Evolutionary conservation across 306 rosid species (phyloP).

Genomic region (Aeschynomene evenia): DNA sequence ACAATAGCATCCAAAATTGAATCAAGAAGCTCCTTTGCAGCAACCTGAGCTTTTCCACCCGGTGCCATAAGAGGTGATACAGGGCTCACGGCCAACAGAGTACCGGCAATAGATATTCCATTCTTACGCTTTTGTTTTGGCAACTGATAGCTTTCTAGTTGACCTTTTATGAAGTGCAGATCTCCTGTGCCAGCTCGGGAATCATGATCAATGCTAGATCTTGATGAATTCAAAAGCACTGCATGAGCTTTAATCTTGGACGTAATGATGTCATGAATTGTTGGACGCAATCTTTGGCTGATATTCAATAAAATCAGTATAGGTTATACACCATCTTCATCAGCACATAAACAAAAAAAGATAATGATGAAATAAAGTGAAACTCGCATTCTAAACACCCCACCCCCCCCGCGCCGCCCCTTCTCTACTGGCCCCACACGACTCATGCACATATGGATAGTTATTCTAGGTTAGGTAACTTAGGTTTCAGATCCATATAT

Average conservation of each 20-base stretch:
- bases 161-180: constrained; percentile 78
- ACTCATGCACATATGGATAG: constrained; percentile 8
- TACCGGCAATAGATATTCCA: constrained; percentile 78
- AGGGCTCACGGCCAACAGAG: constrained; percentile 88
- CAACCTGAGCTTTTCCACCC: constrained; percentile 80
- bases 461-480: too few species aligned
- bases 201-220: constrained; percentile 65
- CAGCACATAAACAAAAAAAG: constrained; percentile 17
- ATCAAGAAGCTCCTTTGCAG: constrained; percentile 86
- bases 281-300: constrained; percentile 99
- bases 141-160: constrained; percentile 70
- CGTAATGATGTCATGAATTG: constrained; percentile 82
- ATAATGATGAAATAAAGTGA: constrained; percentile 22
- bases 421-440: too few species aligned
- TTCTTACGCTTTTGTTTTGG: constrained; percentile 87
- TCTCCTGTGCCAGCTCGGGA: constrained; percentile 53
- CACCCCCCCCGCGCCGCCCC: too few species aligned
- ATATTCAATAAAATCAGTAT: constrained; percentile 31
- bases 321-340: constrained; percentile 30
- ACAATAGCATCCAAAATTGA: constrained; percentile 77
- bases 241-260: constrained; percentile 84
- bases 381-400: too few species aligned
- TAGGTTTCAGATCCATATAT: not conserved
- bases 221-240: constrained; percentile 63
- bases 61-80: constrained; percentile 98